These are phyloP conservation scores for Salvia miltiorrhiza DNA, from an alignment of 257 asterid genomes.

Conservation along the genomic window DNA sequence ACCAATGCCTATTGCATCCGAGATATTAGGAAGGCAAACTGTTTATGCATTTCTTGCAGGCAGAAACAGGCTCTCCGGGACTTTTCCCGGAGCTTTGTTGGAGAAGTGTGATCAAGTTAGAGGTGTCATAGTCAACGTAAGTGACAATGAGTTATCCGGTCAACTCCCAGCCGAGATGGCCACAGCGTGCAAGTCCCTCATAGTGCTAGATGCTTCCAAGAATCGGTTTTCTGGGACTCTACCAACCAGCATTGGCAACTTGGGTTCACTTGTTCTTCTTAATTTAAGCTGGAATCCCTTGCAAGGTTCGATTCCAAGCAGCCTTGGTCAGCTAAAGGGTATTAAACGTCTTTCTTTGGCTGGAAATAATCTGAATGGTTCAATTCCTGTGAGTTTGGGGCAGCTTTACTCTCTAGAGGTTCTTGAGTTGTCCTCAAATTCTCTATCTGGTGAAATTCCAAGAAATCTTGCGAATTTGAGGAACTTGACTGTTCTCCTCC, in stretches of 20 bases:
- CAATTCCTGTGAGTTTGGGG: constrained; percentile 65
- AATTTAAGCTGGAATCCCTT: constrained; percentile 67
- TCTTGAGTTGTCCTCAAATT: constrained; percentile 76
- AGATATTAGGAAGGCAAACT: constrained; percentile 44
- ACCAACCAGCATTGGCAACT: constrained; percentile 52
- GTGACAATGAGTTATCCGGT: constrained; percentile 55
- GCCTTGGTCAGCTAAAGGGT: constrained; percentile 51
- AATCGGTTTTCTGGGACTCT: constrained; percentile 60
- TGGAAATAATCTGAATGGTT: constrained; percentile 67
- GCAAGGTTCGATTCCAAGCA: constrained; percentile 67
- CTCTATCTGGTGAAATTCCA: constrained; percentile 71
- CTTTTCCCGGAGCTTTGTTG: constrained; percentile 58
- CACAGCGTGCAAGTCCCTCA: constrained; percentile 46
- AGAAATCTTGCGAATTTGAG: constrained; percentile 50
- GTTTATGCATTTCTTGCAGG: constrained; percentile 79
- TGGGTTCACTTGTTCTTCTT: constrained; percentile 55
- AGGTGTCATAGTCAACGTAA: constrained; percentile 56
- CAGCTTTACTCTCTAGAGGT: constrained; percentile 50
- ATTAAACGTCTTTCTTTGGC: constrained; percentile 62
- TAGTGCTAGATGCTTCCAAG: constrained; percentile 59
- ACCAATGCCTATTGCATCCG: constrained; percentile 57
- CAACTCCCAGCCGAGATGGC: constrained; percentile 48
- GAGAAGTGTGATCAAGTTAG: constrained; percentile 56
- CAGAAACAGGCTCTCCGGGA: constrained; percentile 57
- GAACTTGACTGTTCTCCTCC: constrained; percentile 57